Evolutionary conservation across 2,329 filamentous ascomycete species (phyloP).

Genomic region (Macrophomina tecta): DNA sequence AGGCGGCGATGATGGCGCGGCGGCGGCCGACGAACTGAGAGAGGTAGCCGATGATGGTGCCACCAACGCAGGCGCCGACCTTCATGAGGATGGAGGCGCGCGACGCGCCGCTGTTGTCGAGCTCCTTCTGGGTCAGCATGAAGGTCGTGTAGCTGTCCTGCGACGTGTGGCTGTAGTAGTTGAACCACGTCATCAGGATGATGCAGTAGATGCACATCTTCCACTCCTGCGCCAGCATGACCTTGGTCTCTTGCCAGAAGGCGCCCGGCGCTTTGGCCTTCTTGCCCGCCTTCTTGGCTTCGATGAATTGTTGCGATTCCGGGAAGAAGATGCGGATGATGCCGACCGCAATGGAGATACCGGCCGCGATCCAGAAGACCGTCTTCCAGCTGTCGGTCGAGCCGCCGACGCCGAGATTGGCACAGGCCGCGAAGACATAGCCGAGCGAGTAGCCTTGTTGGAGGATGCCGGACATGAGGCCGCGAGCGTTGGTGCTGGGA

Average conservation of each 20-base stretch:
- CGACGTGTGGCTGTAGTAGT: conserved; percentile 74
- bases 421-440: conserved; percentile 78
- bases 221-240: conserved; percentile 75
- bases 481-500: conserved; percentile 64
- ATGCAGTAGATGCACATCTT: conserved; percentile 78
- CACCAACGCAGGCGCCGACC: conserved; percentile 75
- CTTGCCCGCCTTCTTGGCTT: conserved; percentile 67
- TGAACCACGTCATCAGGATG: conserved; percentile 75
- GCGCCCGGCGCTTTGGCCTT: conserved; percentile 50
- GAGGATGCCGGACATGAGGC: conserved; percentile 80
- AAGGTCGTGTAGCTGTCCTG: conserved; percentile 85
- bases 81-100: conserved; percentile 85
- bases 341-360: conserved; percentile 71
- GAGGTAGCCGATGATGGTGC: conserved; percentile 74
- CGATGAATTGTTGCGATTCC: conserved; percentile 76
- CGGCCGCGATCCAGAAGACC: conserved; percentile 75
- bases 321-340: conserved; percentile 71
- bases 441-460: conserved; percentile 84
- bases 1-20: conserved; percentile 67
- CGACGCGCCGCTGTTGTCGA: conserved; percentile 67
- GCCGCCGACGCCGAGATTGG: conserved; percentile 75
- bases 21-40: conserved; percentile 79
- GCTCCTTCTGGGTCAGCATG: conserved; percentile 74
- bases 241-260: conserved; percentile 73
- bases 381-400: conserved; percentile 71